Evolutionary conservation across 2,329 filamentous ascomycete species (phyloP), one percentile per base, ranked within the genome.

Genomic region (Diplodia seriata): DNA sequence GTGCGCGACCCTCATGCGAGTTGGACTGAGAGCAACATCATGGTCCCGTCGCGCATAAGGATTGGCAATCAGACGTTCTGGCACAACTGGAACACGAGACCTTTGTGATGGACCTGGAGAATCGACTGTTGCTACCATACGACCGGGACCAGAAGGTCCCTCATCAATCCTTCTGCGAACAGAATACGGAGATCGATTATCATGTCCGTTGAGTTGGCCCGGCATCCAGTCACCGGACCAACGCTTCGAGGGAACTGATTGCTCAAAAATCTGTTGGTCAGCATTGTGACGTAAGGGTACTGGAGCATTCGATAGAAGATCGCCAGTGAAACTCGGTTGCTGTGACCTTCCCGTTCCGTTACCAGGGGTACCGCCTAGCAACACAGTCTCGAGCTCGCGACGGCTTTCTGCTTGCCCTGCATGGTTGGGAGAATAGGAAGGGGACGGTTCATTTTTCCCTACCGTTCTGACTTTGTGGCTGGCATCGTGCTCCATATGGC

Each of bases 121-220:
- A 18, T 63, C 59, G 14, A 51, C n/a, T 51, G 59, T 51, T n/a
- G 29, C 59, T 15, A 50, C 29, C 23, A 51, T 20, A 26, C n/a
- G 43, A 26, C 59, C 47, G 7, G 59, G 47, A 8, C 43, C 59
- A 11, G 6, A 15, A 49, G 18, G 23, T 14, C 29, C 29, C 11
- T 63, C 59, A 51, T 63, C 47, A 51, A 63, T 6, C 59, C 43
- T 51, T 20, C 47, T 63, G n/a, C 59, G 59, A 18, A 18, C n/a
- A 51, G 59, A 36, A 33, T 51, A 51, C 6, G 47, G 12, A 18
- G 31, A n/a, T 7, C 47, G 59, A 6, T 49, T 47, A 36, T 65
- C 38, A 7, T 29, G 33, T n/a, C 38, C 15, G 11, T 43, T 31
- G 23, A 36, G 15, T 47, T 38, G 38, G 15, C 20, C 61, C 18